Evolutionary conservation across 2,329 filamentous ascomycete species (phyloP).

Genomic region (Colletotrichum aenigma): DNA sequence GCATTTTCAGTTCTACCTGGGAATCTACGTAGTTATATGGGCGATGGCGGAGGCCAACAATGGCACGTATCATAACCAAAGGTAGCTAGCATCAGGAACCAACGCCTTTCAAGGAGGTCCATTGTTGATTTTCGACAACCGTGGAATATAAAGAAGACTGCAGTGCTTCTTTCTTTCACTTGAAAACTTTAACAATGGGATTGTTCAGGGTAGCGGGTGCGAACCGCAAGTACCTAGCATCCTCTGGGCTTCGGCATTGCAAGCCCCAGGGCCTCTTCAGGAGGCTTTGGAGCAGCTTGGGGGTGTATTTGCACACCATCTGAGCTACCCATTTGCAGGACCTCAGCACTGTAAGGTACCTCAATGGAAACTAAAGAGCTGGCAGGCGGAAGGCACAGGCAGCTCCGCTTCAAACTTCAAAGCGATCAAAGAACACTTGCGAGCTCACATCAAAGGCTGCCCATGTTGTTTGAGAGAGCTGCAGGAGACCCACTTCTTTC

Average conservation of each 20-base stretch:
- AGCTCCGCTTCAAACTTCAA: background rate
- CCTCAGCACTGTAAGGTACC: background rate
- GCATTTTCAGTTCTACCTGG: background rate
- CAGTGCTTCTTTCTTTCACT: background rate
- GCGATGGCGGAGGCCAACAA: background rate
- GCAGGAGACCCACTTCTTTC: background rate
- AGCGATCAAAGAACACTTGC: background rate
- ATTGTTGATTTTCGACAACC: background rate
- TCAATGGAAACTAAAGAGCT: background rate
- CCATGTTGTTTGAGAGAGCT: background rate
- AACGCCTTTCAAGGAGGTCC: background rate
- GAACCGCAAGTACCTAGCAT: background rate
- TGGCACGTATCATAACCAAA: background rate
- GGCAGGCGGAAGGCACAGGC: background rate
- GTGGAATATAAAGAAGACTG: fast-evolving
- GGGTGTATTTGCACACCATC: background rate
- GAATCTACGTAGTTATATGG: background rate
- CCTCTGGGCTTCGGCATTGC: background rate
- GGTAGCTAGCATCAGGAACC: background rate
- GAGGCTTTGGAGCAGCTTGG: background rate
- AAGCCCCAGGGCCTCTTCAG: fast-evolving
- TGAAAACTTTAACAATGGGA: background rate
- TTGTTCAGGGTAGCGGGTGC: background rate
- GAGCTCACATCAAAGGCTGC: background rate
- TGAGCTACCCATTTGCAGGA: background rate